phyloP scores from a whole-genome alignment of 164 flowering plant genomes.

The Taxillus chinensis region DNA sequence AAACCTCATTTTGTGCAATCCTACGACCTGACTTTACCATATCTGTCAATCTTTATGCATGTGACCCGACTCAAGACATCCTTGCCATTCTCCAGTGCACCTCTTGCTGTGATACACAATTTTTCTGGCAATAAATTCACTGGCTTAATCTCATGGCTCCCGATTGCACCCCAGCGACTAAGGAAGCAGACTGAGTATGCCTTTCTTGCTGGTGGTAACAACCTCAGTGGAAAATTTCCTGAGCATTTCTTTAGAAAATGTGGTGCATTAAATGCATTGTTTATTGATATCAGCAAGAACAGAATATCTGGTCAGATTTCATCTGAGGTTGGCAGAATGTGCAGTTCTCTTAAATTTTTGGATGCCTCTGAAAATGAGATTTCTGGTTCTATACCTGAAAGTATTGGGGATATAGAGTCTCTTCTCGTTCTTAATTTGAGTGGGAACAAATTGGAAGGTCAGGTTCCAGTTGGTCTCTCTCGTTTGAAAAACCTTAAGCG shows the following conservation, averaged over 20 bases:
- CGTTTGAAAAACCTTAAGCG: constrained; percentile 14
- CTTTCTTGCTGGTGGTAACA: constrained; percentile 18
- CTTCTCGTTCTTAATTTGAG: constrained; percentile 23
- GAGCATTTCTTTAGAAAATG: constrained; percentile 8
- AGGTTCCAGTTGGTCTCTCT: constrained; percentile 13
- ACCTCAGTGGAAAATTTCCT: constrained; percentile 17
- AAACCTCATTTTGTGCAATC: neutral
- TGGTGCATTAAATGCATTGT: constrained; percentile 12
- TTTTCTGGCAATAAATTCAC: constrained; percentile 20
- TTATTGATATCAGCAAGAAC: constrained; percentile 18
- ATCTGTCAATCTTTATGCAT: constrained; percentile 5
- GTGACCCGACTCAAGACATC: neutral
- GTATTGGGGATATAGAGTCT: constrained; percentile 15
- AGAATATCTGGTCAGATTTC: constrained; percentile 17
- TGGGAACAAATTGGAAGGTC: constrained; percentile 20
- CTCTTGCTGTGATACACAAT: constrained; percentile 12
- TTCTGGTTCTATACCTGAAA: constrained; percentile 16
- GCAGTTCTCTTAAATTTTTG: constrained; percentile 16
- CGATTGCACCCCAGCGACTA: constrained; percentile 8
- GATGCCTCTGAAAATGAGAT: constrained; percentile 21
- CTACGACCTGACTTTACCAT: neutral
- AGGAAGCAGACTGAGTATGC: constrained; percentile 10
- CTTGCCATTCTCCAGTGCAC: constrained; percentile 5
- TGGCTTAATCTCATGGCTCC: constrained; percentile 12
- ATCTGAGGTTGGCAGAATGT: constrained; percentile 8